phyloP scores from a whole-genome alignment of 2,329 filamentous ascomycete genomes.

The Trichophyton equinum region DNA sequence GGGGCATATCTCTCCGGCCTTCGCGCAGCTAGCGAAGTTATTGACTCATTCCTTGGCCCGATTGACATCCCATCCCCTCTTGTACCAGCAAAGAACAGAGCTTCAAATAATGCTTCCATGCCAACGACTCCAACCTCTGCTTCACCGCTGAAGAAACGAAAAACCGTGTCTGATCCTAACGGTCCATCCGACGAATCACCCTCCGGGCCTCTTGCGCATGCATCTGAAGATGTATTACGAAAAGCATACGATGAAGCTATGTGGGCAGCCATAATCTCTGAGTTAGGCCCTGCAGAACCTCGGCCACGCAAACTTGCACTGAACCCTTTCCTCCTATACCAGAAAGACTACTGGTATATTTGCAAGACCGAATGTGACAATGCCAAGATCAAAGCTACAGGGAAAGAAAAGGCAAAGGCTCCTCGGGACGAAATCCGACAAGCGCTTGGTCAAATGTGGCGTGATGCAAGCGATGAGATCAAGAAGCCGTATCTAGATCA shows the following conservation, averaged over 20 bases:
- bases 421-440: conserved; percentile 63
- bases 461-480: conserved; percentile 55
- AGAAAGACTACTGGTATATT: conserved; percentile 56
- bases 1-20: conserved; percentile 91
- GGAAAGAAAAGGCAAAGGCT: conserved; percentile 55
- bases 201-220: neutral
- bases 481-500: conserved; percentile 67
- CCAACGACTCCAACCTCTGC: conserved; percentile 16
- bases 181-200: neutral
- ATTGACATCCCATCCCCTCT: conserved; percentile 66
- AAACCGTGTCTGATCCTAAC: conserved; percentile 8
- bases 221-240: conserved; percentile 20
- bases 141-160: conserved; percentile 19
- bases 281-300: conserved; percentile 62
- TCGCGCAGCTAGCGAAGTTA: conserved; percentile 73
- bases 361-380: conserved; percentile 57
- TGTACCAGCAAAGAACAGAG: conserved; percentile 49
- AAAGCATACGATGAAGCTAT: conserved; percentile 47
- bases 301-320: conserved; percentile 61
- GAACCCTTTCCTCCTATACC: conserved; percentile 83
- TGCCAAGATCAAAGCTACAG: conserved; percentile 50
- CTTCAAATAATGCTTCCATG: conserved; percentile 18
- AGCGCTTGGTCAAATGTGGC: conserved; percentile 85
- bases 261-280: conserved; percentile 42
- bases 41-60: conserved; percentile 67